phyloP scores from a whole-genome alignment of 139 green algal genomes.

The Micromonas pusilla region DNA sequence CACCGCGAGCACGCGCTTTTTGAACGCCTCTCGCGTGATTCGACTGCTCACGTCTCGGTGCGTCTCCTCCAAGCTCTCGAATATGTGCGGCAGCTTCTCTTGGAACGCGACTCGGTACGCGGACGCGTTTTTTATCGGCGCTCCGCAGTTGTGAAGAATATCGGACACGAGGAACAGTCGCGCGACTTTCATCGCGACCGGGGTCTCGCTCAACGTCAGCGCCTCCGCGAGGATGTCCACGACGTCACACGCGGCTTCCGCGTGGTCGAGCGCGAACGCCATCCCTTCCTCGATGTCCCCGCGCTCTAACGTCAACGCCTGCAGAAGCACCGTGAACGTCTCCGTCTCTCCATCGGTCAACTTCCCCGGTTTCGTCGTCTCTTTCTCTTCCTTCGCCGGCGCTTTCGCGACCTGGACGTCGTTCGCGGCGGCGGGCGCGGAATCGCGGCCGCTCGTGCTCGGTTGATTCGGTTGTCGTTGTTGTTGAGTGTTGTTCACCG shows the following conservation, averaged over 20 bases:
- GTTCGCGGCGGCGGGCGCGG: constrained; percentile 33
- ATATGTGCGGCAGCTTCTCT: constrained; percentile 54
- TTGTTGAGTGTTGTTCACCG: too few relatives aligned
- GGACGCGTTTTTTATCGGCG: constrained; percentile 78
- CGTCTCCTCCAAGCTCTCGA: not conserved
- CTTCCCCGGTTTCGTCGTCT: not conserved
- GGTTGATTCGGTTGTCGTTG: too few relatives aligned
- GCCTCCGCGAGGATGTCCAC: constrained; percentile 73
- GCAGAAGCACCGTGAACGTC: constrained; percentile 80
- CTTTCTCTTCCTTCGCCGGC: constrained; percentile 30
- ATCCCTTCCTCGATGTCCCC: constrained; percentile 68
- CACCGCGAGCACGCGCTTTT: not conserved
- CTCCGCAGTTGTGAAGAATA: constrained; percentile 87
- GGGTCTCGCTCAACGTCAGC: constrained; percentile 77
- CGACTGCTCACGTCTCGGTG: not conserved
- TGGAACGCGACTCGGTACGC: constrained; percentile 70
- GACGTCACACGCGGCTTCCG: constrained; percentile 71
- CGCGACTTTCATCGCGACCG: constrained; percentile 65
- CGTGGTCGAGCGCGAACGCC: constrained; percentile 85
- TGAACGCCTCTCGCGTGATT: constrained; percentile 1
- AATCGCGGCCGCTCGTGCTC: too few relatives aligned
- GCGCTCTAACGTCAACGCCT: constrained; percentile 61
- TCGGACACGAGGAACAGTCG: constrained; percentile 85
- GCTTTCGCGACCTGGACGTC: constrained; percentile 30
- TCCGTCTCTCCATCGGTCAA: constrained; percentile 42